Evolutionary conservation across 1,284 basidiomycete genomes (phyloP), one percentile per base, ranked within the genome.

Genomic region (Quambalaria eucalypti): DNA sequence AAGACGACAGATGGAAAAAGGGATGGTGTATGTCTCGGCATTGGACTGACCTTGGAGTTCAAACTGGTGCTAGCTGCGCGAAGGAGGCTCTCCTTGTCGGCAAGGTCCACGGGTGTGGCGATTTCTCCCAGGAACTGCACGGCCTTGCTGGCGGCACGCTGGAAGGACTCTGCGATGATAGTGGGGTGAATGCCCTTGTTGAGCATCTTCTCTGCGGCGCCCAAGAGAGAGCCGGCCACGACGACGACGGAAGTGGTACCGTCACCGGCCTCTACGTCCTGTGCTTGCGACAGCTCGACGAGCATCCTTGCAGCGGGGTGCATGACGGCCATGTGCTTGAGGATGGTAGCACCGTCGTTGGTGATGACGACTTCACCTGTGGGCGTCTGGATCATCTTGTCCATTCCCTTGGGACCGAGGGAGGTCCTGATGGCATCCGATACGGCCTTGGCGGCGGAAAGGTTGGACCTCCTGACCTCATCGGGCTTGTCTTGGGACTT

Each of bases 221-320:
- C 87, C 2, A 99, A 81, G 46, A 99, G 79, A 69, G 86, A 88
- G 52, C 95, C 95, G 31, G 95, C 95, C 38, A 98, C 82, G 21
- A 99, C 91, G 42, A 99, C 95, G 23, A 99, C 95, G 38, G 87
- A 88, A 10, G 95, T 99, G n/a, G 95, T 99, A 25, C 95, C 95
- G 77, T 99, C 95, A 61, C 95, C 95, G 23, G 95, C 95, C 78
- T 98, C 95, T 52, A 98, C 84, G 77, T 99, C 95, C 81, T 99
- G 95, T 21, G 95, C 95, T 54, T 88, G 87, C 48, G 93, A 97
- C 28, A 99, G 82, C 80, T 99, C 95, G 60, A 98, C 95, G 30
- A 64, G 46, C 95, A 99, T 99, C 78, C 93, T 88, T 26, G 95
- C 95, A 42, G 95, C 95, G 33, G 95, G 95, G 78, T 99, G 95